Evolutionary conservation across 2,329 filamentous ascomycete species (phyloP).

Genomic region (Rhexocercosporidium sp.): DNA sequence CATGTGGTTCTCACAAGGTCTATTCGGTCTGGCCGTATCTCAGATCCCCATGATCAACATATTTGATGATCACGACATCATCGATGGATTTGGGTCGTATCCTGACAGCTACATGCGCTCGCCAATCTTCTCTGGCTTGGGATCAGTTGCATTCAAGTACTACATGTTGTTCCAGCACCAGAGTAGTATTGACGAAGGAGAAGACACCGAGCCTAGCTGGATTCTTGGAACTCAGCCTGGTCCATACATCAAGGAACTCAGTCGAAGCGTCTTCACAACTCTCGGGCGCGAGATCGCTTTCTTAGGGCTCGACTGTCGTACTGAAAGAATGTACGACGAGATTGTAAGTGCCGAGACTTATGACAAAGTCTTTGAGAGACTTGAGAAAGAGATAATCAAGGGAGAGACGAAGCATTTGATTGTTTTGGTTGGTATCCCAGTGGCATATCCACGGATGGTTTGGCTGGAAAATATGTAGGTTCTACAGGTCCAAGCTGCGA

Average conservation of each 20-base stretch:
- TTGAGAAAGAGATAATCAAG: constrained; percentile 79
- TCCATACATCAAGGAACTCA: constrained; percentile 87
- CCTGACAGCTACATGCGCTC: constrained; percentile 89
- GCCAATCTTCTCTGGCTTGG: constrained; percentile 87
- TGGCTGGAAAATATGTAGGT: constrained; percentile 74
- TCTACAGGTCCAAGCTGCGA: background rate
- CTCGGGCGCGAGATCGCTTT: constrained; percentile 81
- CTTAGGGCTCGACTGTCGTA: constrained; percentile 87
- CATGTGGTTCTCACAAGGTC: constrained; percentile 94
- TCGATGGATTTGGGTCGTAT: constrained; percentile 92
- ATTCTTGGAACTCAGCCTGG: constrained; percentile 79
- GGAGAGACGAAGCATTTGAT: constrained; percentile 90
- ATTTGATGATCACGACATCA: constrained; percentile 93
- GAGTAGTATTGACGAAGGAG: constrained; percentile 79
- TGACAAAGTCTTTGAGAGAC: constrained; percentile 84
- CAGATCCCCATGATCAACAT: constrained; percentile 99
- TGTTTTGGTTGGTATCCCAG: constrained; percentile 82
- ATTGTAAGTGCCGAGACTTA: constrained; percentile 82
- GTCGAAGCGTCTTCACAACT: constrained; percentile 84
- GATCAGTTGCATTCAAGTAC: constrained; percentile 95
- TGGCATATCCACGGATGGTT: constrained; percentile 79
- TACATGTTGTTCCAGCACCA: constrained; percentile 99
- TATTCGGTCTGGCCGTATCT: constrained; percentile 89
- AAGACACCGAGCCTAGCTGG: constrained; percentile 89
- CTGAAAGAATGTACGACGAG: constrained; percentile 83